phyloP scores from a whole-genome alignment of 208 protist genomes.

The Endotrypanum monterogeii region DNA sequence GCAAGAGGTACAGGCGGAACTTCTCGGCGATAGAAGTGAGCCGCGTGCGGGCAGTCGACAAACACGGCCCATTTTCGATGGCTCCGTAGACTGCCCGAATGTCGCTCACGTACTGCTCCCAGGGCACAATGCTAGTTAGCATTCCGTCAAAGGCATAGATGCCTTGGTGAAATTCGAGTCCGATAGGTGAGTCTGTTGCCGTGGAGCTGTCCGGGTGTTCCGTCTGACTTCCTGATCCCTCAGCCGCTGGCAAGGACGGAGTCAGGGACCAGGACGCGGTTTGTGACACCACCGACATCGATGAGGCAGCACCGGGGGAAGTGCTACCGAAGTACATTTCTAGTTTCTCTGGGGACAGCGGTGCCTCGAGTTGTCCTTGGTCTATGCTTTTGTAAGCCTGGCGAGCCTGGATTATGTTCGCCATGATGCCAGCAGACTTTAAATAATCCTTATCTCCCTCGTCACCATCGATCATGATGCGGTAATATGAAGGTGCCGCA shows the following conservation, averaged over 20 bases:
- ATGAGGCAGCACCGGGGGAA: not conserved
- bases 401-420: conserved; percentile 57
- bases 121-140: conserved; percentile 65
- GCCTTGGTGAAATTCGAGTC: conserved; percentile 39
- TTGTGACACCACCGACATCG: not conserved
- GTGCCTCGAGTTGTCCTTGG: conserved; percentile 62
- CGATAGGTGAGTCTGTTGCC: conserved; percentile 14
- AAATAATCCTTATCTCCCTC: conserved; percentile 71
- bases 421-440: conserved; percentile 75
- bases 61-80: conserved; percentile 87
- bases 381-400: conserved; percentile 76
- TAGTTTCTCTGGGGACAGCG: conserved; percentile 34
- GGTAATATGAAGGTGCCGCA: conserved; percentile 49
- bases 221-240: not conserved
- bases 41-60: conserved; percentile 75
- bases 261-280: not conserved
- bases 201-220: not conserved
- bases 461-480: conserved; percentile 80
- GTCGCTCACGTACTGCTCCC: conserved; percentile 76
- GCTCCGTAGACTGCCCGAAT: conserved; percentile 62
- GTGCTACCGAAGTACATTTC: conserved; percentile 17
- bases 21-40: conserved; percentile 80
- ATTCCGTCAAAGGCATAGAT: conserved; percentile 67
- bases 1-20: conserved; percentile 79
- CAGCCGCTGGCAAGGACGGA: not conserved